phyloP scores from a whole-genome alignment of 2,329 filamentous ascomycete species.

The Westerdykella ornata region DNA sequence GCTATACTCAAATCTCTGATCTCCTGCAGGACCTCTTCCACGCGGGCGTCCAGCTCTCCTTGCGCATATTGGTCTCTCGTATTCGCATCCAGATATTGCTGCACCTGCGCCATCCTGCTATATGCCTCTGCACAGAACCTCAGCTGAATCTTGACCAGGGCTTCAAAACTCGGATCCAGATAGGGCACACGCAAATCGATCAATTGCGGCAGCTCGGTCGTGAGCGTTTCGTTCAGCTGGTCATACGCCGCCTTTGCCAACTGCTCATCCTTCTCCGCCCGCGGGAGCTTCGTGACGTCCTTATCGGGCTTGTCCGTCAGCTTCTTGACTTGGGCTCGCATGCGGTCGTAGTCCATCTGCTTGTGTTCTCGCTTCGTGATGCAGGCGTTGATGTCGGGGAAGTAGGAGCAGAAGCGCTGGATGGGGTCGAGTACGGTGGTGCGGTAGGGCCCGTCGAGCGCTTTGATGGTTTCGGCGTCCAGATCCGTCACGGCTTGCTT shows the following conservation, averaged over 20 bases:
- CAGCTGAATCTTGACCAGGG: slow-evolving; percentile 95
- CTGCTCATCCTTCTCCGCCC: slow-evolving; percentile 92
- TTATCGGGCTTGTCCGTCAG: slow-evolving; percentile 98
- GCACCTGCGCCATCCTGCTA: slow-evolving; percentile 95
- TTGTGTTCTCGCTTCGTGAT: slow-evolving; percentile 99
- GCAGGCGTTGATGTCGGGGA: slow-evolving; percentile 97
- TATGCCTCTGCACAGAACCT: slow-evolving; percentile 98
- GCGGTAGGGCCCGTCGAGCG: slow-evolving; percentile 89
- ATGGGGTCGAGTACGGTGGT: slow-evolving; percentile 95
- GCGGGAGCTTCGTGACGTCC: slow-evolving; percentile 91
- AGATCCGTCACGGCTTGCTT: slow-evolving; percentile 98
- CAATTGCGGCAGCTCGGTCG: slow-evolving; percentile 83
- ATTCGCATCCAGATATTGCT: slow-evolving; percentile 94
- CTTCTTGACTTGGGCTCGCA: slow-evolving; percentile 94
- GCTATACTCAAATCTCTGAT: slow-evolving; percentile 94
- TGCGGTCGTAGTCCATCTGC: slow-evolving; percentile 92
- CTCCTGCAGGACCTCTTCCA: slow-evolving; percentile 94
- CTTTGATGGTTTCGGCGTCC: slow-evolving; percentile 97
- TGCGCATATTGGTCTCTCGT: slow-evolving; percentile 94
- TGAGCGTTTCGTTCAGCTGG: slow-evolving; percentile 93
- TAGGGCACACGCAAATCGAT: slow-evolving; percentile 97
- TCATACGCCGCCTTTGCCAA: slow-evolving; percentile 92
- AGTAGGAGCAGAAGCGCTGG: slow-evolving; percentile 92
- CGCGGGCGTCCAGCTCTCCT: slow-evolving; percentile 81
- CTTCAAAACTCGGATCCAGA: slow-evolving; percentile 93